A percentile compares a stretch with the other conserved stretches of the same genome.
These are phyloP conservation scores for Passiflora organensis DNA, from an alignment of 345 rosid genomes.

Conservation along the genomic window DNA sequence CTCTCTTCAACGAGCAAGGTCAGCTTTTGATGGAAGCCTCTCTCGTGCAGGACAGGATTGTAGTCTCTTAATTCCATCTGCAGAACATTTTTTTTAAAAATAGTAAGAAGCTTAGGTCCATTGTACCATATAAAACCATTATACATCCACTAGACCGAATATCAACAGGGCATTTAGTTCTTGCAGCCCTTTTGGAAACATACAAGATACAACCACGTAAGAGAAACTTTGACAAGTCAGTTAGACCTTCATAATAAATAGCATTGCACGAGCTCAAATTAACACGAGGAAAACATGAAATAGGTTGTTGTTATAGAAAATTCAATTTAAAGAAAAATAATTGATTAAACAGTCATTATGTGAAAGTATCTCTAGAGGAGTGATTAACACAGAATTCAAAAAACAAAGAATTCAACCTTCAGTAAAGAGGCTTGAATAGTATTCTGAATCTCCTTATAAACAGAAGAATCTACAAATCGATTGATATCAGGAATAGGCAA, in stretches of 20 bases:
- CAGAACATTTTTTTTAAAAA: background rate
- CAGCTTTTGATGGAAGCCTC: conserved; percentile 83
- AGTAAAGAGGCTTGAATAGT: conserved; percentile 48
- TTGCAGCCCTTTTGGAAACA: too few species aligned
- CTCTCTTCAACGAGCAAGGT: conserved; percentile 65
- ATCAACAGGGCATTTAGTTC: too few species aligned
- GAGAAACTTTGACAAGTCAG: background rate
- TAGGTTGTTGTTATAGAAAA: background rate
- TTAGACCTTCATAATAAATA: background rate
- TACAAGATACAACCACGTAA: background rate
- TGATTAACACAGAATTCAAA: background rate
- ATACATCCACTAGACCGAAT: too few species aligned
- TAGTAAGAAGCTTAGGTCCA: background rate
- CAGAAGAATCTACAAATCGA: conserved; percentile 36
- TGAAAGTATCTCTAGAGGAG: background rate
- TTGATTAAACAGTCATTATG: background rate
- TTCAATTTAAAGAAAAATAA: background rate
- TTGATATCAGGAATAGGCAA: conserved; percentile 45
- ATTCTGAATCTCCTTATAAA: conserved; percentile 51
- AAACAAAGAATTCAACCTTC: conserved; percentile 54
- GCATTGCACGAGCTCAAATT: background rate
- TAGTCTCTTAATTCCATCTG: conserved; percentile 73
- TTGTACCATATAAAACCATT: too few species aligned
- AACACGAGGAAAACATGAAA: background rate
- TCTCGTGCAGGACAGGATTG: conserved; percentile 61